Percentiles rank a stretch among this genome's conserved stretches.
phyloP scores from a whole-genome alignment of 2,329 filamentous ascomycete genomes.

The Neonectria hederae region DNA sequence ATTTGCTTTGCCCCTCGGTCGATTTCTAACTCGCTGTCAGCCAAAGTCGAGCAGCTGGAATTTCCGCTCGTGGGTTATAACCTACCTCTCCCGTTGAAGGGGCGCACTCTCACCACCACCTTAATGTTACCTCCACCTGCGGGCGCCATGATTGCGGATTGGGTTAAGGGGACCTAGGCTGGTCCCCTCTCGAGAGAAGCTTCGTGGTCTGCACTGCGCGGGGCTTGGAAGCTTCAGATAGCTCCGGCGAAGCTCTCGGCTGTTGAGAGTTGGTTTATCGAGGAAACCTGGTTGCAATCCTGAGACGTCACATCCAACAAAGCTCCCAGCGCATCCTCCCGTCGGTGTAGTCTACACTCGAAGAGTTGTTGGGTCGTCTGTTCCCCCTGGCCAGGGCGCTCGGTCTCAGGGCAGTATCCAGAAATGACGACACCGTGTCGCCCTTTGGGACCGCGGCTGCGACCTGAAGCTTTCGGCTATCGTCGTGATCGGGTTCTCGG shows the following conservation, averaged over 20 bases:
- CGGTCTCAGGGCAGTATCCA: slow-evolving; percentile 30
- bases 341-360: slow-evolving; percentile 25
- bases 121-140: slow-evolving; percentile 96
- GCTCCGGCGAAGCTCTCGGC: slow-evolving; percentile 15
- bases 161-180: slow-evolving; percentile 48
- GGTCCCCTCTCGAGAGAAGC: slow-evolving; percentile 46
- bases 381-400: slow-evolving; percentile 30
- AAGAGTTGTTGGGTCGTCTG: slow-evolving; percentile 23
- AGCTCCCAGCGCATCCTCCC: slow-evolving; percentile 39
- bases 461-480: slow-evolving; percentile 11
- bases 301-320: slow-evolving; percentile 33
- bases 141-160: slow-evolving; percentile 50
- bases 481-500: slow-evolving; percentile 10
- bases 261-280: slow-evolving; percentile 13
- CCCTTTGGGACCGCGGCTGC: slow-evolving; percentile 24
- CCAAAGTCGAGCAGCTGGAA: slow-evolving; percentile 6
- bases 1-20: slow-evolving; percentile 95
- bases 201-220: slow-evolving; percentile 43
- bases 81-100: slow-evolving; percentile 94
- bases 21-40: slow-evolving; percentile 69
- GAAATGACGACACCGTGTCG: slow-evolving; percentile 42
- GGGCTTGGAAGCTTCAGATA: slow-evolving; percentile 29
- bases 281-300: slow-evolving; percentile 27
- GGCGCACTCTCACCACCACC: slow-evolving; percentile 96
- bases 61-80: slow-evolving; percentile 11